Evolutionary conservation across 1,284 basidiomycete species (phyloP), one percentile per base, ranked within the genome.

Genomic region (Entoloma clypeatum): DNA sequence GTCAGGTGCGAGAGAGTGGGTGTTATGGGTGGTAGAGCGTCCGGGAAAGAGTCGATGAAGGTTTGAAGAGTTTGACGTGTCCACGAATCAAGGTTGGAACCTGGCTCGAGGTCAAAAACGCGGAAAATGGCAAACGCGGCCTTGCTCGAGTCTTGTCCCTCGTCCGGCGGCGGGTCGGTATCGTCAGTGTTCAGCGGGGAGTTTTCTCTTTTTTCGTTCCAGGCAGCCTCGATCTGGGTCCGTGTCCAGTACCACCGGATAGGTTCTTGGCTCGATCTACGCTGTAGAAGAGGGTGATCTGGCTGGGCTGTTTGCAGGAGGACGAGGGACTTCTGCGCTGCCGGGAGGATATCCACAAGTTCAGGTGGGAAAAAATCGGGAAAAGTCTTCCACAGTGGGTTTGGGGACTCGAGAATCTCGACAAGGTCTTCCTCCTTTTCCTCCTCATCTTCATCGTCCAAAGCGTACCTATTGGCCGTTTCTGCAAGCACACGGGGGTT

Each of bases 161-260:
- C 21, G 11, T 7, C 36, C 35, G 21, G 30, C 17, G 34, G 30
- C 22, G 19, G 4, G 6, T 30, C 13, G 8, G 24, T 23, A 13
- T 19, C 32, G 3, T 19, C 13, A 22, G 7, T 28, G 14, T 21
- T 19, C 18, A 8, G 26, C 14, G 2, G 19, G 14, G 4, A 22
- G 11, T 8, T 24, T 19, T 14, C 22, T 4, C 43, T 35, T 28
- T 43, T 30, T 2, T 44, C 53, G 47, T 52, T 48, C 70, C 74
- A 77, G 23, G 68, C 60, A 7, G 57, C 60, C 17, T 68, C 56
- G 8, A 87, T 67, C 24, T 74, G 71, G 8, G 67, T 60, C 39
- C 67, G 59, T 0, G 71, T 71, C 86, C 86, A 90, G 33, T 81
- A 60, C 86, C 86, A 89, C 3, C 58, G 54, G 1, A 85, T 65